Percentiles rank a stretch among this genome's conserved stretches.
Evolutionary conservation across 257 asterid species (phyloP).

Genomic region (Nicotiana tabacum): DNA sequence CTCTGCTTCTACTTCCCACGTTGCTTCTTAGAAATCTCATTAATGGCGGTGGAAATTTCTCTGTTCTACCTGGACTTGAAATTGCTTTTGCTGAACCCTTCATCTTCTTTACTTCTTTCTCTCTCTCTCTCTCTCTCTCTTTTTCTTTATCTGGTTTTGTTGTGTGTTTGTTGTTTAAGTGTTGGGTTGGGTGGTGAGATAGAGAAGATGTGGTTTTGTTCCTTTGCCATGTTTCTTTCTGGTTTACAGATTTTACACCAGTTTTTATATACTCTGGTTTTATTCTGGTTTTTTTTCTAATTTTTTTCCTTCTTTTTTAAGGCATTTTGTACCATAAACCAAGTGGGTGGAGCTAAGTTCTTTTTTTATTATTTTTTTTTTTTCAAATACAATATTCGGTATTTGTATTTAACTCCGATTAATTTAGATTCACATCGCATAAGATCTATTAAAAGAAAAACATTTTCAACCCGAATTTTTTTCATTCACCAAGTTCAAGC

Average conservation of each 20-base stretch:
- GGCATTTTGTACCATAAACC: too few species aligned
- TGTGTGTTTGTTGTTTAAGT: background rate
- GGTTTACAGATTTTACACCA: background rate
- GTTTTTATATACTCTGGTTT: background rate
- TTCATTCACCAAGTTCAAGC: too few species aligned
- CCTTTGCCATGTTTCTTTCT: background rate
- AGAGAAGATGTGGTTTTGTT: slow-evolving; percentile 5
- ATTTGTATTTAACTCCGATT: too few species aligned
- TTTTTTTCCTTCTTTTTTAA: too few species aligned
- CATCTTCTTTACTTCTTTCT: slow-evolving; percentile 22
- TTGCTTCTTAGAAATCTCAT: slow-evolving; percentile 66
- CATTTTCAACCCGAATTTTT: too few species aligned
- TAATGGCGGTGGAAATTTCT: slow-evolving; percentile 84
- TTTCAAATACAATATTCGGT: too few species aligned
- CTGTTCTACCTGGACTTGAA: slow-evolving; percentile 68
- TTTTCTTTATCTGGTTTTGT: background rate
- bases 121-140: background rate
- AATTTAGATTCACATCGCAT: too few species aligned
- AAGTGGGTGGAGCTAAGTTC: too few species aligned
- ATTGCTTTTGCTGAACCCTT: slow-evolving; percentile 48
- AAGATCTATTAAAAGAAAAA: too few species aligned
- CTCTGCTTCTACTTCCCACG: slow-evolving; percentile 67
- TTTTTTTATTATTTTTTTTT: too few species aligned
- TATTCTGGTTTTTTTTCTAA: too few species aligned
- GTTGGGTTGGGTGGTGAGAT: background rate